Percentiles rank a stretch among this genome's conserved stretches.
These are phyloP conservation scores for Claviceps sp. DNA, from an alignment of 2,329 filamentous ascomycete genomes.

Conservation along the genomic window DNA sequence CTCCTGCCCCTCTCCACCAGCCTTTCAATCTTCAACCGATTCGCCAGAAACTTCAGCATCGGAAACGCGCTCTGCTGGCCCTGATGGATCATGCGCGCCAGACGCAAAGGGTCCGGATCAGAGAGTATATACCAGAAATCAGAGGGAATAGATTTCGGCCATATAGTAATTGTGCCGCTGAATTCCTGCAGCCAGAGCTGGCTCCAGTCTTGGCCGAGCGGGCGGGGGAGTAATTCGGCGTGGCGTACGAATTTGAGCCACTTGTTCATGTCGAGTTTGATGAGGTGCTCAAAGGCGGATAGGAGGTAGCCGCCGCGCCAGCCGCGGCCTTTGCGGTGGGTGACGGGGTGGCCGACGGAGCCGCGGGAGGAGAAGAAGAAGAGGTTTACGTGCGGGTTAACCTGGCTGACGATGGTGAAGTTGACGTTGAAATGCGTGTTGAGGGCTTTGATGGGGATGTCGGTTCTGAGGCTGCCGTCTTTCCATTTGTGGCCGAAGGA, in stretches of 20 bases:
- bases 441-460: constrained; percentile 86
- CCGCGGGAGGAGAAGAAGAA: constrained; percentile 97
- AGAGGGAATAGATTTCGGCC: constrained; percentile 66
- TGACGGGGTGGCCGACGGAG: constrained; percentile 82
- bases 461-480: constrained; percentile 83
- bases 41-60: constrained; percentile 81
- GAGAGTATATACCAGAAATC: constrained; percentile 81
- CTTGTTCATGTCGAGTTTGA: constrained; percentile 94
- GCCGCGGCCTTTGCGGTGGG: constrained; percentile 80
- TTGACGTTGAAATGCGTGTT: constrained; percentile 98
- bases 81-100: constrained; percentile 80
- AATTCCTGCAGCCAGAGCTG: constrained; percentile 95
- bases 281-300: constrained; percentile 81
- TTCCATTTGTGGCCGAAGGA: constrained; percentile 99
- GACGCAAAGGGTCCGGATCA: constrained; percentile 60
- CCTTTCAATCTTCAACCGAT: constrained; percentile 73
- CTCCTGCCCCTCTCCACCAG: constrained; percentile 44
- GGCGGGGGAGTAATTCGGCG: constrained; percentile 79
- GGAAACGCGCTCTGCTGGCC: constrained; percentile 84
- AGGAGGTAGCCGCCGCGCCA: constrained; percentile 95
- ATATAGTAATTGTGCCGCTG: constrained; percentile 88
- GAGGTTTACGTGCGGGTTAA: constrained; percentile 95
- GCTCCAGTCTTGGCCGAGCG: constrained; percentile 89
- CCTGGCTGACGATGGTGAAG: constrained; percentile 78
- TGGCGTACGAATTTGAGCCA: constrained; percentile 93